phyloP scores from a whole-genome alignment of 768 basidiomycete genomes.

The Harrya chromipes region DNA sequence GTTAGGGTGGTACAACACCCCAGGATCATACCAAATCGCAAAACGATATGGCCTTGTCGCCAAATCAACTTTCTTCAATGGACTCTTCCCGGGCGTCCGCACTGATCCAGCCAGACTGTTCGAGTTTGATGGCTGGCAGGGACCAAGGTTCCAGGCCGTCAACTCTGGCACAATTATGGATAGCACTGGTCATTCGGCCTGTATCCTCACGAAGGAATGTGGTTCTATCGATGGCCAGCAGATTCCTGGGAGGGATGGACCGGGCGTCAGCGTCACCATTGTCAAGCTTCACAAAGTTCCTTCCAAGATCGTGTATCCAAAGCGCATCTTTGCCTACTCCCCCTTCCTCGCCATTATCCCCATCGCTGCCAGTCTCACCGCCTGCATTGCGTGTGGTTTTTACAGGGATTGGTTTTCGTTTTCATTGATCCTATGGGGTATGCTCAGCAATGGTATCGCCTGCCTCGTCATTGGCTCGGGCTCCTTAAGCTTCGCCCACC shows the following conservation, averaged over 20 bases:
- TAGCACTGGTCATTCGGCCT: conserved; percentile 30
- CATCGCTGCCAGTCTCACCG: conserved; percentile 27
- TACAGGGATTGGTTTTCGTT: conserved; percentile 35
- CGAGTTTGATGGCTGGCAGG: conserved; percentile 28
- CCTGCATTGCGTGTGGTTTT: conserved; percentile 27
- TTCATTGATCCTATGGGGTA: conserved; percentile 34
- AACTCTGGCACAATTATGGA: conserved; percentile 32
- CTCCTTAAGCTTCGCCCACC: conserved; percentile 25
- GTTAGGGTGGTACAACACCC: conserved; percentile 40
- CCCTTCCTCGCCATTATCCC: conserved; percentile 30
- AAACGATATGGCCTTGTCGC: conserved; percentile 33
- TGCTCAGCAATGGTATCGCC: conserved; percentile 29
- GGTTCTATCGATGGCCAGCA: conserved; percentile 3
- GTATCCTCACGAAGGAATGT: conserved; percentile 29
- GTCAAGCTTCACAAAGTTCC: conserved; percentile 25
- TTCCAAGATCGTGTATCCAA: conserved; percentile 9
- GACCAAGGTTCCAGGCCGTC: conserved; percentile 31
- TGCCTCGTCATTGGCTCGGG: conserved; percentile 36
- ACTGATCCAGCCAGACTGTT: conserved; percentile 33
- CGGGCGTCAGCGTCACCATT: conserved; percentile 26
- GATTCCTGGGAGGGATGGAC: conserved; percentile 23
- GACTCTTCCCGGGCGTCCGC: conserved; percentile 33
- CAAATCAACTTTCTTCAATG: conserved; percentile 31
- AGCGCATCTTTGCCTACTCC: conserved; percentile 17
- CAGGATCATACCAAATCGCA: conserved; percentile 35